Evolutionary conservation across 768 basidiomycete genomes (phyloP).

Genomic region (Leccinum rimulosum): DNA sequence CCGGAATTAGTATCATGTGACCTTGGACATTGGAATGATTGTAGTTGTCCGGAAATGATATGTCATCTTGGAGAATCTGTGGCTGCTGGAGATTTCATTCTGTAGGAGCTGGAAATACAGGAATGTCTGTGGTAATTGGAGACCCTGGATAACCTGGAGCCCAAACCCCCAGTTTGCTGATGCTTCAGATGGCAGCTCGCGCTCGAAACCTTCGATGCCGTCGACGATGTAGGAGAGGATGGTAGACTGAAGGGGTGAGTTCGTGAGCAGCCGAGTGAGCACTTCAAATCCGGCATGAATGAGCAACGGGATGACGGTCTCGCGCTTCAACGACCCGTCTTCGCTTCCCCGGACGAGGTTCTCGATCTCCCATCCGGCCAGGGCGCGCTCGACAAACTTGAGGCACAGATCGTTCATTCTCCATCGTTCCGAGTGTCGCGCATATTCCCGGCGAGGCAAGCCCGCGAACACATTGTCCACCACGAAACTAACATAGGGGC

Average conservation of each 20-base stretch:
- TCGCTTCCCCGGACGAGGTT: conserved; percentile 59
- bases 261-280: conserved; percentile 73
- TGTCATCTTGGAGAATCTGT: no score
- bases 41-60: no score
- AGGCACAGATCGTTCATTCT: conserved; percentile 81
- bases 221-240: conserved; percentile 81
- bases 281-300: conserved; percentile 88
- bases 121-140: no score
- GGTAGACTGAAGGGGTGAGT: conserved; percentile 65
- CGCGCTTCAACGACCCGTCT: conserved; percentile 48
- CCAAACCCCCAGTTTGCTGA: no score
- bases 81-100: no score
- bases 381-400: conserved; percentile 78
- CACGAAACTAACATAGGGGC: conserved; percentile 82
- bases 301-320: conserved; percentile 53
- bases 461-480: no score
- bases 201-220: conserved; percentile 74
- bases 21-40: no score
- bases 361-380: conserved; percentile 81
- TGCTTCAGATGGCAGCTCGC: conserved; percentile 59
- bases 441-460: conserved; percentile 72
- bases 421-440: conserved; percentile 77
- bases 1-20: no score
- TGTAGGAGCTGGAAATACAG: no score
- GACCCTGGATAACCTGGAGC: no score